Conservation (phyloP, 352 stramenopile genomes). For the Phytophthora crassamura region DNA sequence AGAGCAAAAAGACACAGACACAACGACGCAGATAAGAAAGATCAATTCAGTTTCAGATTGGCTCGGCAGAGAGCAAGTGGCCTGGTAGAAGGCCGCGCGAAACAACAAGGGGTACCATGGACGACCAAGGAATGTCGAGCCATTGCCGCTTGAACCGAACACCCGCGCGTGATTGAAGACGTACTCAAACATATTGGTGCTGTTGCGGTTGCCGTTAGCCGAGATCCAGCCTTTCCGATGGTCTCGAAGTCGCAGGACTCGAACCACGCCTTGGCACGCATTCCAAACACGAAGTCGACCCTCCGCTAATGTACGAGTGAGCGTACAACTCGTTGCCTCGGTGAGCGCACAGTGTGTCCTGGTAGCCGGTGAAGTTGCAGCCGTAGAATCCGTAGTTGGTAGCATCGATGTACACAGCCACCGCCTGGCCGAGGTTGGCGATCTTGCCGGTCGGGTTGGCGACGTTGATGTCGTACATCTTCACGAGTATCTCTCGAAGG, state of each 20-base stretch:
- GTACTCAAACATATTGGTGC: slow-evolving; percentile 14
- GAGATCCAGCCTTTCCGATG: slow-evolving; percentile 13
- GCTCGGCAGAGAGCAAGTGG: neutral
- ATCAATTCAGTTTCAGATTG: neutral
- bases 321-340: slow-evolving; percentile 11
- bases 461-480: too few species aligned
- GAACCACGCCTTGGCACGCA: slow-evolving; percentile 14
- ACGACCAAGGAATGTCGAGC: slow-evolving; percentile 14
- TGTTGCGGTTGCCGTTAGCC: slow-evolving; percentile 14
- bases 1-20: too few species aligned
- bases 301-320: slow-evolving; percentile 18
- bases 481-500: too few species aligned
- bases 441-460: too few species aligned
- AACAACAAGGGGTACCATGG: slow-evolving; percentile 15
- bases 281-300: slow-evolving; percentile 25
- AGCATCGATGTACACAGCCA: neutral
- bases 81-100: neutral
- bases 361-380: slow-evolving; percentile 7
- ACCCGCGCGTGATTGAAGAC: slow-evolving; percentile 12
- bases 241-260: slow-evolving; percentile 25
- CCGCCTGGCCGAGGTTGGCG: neutral
- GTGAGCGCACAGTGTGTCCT: slow-evolving; percentile 26
- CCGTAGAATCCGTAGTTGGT: slow-evolving; percentile 8
- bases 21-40: too few species aligned
- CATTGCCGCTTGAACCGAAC: slow-evolving; percentile 1